These are phyloP conservation scores for Penicillium egyptiacum DNA, from an alignment of 495 filamentous ascomycete genomes.

Conservation along the genomic window DNA sequence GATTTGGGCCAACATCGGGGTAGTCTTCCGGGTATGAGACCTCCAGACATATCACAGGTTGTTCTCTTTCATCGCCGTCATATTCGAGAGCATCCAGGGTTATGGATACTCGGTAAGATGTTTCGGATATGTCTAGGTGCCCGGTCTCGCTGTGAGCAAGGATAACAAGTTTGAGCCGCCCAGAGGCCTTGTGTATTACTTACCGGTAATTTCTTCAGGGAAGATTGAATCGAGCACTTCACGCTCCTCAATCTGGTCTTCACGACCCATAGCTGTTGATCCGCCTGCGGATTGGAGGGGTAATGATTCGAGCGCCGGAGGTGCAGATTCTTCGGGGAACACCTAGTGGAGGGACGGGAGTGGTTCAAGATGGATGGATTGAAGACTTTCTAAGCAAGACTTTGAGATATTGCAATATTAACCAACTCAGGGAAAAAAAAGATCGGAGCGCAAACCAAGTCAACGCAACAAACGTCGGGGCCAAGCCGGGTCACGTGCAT, in stretches of 20 bases:
- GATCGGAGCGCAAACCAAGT: constrained; percentile 18
- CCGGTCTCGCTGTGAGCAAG: constrained; percentile 14
- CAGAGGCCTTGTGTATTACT: neutral
- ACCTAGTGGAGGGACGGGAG: neutral
- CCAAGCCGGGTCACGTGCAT: neutral
- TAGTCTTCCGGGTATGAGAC: constrained; percentile 85
- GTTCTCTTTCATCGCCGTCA: constrained; percentile 52
- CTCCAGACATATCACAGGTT: constrained; percentile 65
- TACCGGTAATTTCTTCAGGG: constrained; percentile 94
- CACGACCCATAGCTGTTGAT: constrained; percentile 72
- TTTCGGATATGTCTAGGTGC: constrained; percentile 76
- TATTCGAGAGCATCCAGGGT: constrained; percentile 69
- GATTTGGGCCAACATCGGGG: constrained; percentile 77
- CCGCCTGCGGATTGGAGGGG: constrained; percentile 40
- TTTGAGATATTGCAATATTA: constrained; percentile 2
- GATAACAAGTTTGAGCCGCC: neutral
- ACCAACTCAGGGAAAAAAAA: neutral
- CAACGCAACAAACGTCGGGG: neutral
- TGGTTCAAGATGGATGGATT: neutral
- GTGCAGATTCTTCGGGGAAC: constrained; percentile 2
- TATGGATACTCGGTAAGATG: constrained; percentile 80
- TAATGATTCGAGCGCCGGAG: constrained; percentile 14
- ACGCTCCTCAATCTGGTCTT: constrained; percentile 93
- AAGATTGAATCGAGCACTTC: constrained; percentile 98
- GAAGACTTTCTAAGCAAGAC: neutral